Evolutionary conservation across 345 rosid species (phyloP).

Genomic region (Ceriops zippeliana): DNA sequence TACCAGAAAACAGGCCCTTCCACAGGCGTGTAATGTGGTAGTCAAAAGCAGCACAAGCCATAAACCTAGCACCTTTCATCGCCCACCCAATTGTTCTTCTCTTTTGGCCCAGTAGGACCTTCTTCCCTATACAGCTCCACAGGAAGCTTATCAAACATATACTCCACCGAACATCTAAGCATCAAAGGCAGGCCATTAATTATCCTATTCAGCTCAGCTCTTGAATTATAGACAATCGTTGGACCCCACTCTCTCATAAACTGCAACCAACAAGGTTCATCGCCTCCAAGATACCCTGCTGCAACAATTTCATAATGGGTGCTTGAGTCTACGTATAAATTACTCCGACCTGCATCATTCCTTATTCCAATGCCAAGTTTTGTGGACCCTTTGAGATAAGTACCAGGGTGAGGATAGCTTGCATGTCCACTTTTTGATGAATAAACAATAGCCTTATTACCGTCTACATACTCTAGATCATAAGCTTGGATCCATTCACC

Average conservation of each 20-base stretch:
- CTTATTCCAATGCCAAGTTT: conserved; percentile 65
- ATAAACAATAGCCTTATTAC: conserved; percentile 61
- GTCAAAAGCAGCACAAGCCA: background rate
- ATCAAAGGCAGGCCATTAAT: conserved; percentile 42
- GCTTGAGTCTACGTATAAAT: conserved; percentile 56
- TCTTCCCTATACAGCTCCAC: conserved; percentile 65
- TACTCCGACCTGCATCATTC: conserved; percentile 60
- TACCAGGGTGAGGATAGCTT: conserved; percentile 62
- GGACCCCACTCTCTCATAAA: conserved; percentile 95
- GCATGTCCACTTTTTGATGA: conserved; percentile 81
- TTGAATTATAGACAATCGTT: conserved; percentile 51
- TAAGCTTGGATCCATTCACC: conserved; percentile 75
- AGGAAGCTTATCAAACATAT: conserved; percentile 46
- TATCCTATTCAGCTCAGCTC: conserved; percentile 50
- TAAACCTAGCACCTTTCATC: conserved; percentile 68
- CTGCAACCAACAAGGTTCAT: conserved; percentile 74
- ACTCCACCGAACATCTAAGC: conserved; percentile 35
- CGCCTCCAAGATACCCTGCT: conserved; percentile 65
- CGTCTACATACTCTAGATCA: conserved; percentile 60
- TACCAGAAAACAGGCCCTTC: background rate
- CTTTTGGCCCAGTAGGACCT: conserved; percentile 95
- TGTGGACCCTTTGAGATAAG: conserved; percentile 63
- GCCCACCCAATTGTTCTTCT: conserved; percentile 83
- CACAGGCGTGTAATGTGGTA: background rate
- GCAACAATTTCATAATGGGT: conserved; percentile 56